Percentiles rank a stretch among this genome's conserved stretches.
phyloP scores from a whole-genome alignment of 306 rosid genomes.

The Trifolium repens region DNA sequence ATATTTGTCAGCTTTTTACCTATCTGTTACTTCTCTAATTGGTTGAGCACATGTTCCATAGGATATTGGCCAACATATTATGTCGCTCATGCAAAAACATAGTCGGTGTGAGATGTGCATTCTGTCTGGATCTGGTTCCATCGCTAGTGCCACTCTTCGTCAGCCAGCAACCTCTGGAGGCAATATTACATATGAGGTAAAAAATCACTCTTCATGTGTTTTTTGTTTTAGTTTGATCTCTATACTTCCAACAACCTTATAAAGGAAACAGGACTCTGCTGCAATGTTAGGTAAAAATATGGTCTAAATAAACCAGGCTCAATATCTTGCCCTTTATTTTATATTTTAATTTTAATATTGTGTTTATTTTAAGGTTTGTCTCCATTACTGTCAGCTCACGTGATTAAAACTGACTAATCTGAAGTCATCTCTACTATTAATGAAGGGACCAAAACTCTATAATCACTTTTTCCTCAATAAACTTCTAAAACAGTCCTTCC shows the following conservation, averaged over 20 bases:
- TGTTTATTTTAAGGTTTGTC: slow-evolving; percentile 5
- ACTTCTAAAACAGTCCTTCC: background rate
- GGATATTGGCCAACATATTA: slow-evolving; percentile 93
- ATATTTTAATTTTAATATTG: background rate
- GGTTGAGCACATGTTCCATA: slow-evolving; percentile 47
- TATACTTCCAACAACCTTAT: slow-evolving; percentile 28
- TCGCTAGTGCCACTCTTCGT: slow-evolving; percentile 78
- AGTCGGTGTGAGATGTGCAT: slow-evolving; percentile 82
- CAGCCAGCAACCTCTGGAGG: slow-evolving; percentile 95
- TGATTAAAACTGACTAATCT: slow-evolving; percentile 19
- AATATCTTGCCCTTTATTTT: slow-evolving; percentile 15
- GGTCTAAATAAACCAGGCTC: background rate
- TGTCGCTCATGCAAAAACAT: slow-evolving; percentile 79
- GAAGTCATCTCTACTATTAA: slow-evolving; percentile 11
- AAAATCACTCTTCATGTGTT: background rate
- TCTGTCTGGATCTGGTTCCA: slow-evolving; percentile 83
- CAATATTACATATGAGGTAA: slow-evolving; percentile 84
- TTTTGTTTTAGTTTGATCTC: slow-evolving; percentile 26
- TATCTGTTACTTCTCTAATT: slow-evolving; percentile 44
- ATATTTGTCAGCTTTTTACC: background rate
- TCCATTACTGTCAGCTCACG: background rate
- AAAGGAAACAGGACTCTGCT: slow-evolving; percentile 8
- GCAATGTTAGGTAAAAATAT: slow-evolving; percentile 21
- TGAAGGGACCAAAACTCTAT: slow-evolving; percentile 1
- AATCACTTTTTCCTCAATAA: background rate